phyloP scores from a whole-genome alignment of 1,284 basidiomycete genomes.

The Crucibulum parvulum region DNA sequence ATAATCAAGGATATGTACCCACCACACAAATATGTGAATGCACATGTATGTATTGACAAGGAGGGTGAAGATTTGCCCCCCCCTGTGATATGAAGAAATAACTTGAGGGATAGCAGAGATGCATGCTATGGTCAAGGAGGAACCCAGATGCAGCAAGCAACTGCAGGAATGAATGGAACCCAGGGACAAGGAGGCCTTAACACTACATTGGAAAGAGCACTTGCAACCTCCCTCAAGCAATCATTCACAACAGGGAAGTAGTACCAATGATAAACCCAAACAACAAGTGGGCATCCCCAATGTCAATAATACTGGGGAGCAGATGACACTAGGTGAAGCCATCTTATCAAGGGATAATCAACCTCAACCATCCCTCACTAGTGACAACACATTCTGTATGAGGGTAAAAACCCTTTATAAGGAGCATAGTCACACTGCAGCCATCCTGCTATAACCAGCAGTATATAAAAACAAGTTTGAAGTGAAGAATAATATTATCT shows the following conservation, averaged over 20 bases:
- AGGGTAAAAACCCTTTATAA: too few relatives aligned
- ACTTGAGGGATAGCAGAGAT: constrained; percentile 3
- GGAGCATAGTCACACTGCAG: too few relatives aligned
- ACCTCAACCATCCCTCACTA: too few relatives aligned
- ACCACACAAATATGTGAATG: constrained; percentile 26
- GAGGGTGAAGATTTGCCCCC: constrained; percentile 28
- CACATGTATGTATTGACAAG: constrained; percentile 26
- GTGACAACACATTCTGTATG: too few relatives aligned
- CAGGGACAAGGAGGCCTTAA: constrained; percentile 1
- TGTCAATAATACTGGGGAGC: too few relatives aligned
- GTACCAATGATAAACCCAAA: too few relatives aligned
- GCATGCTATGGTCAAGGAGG: background rate
- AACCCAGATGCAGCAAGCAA: background rate
- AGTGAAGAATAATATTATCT: constrained; percentile 24
- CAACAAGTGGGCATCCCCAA: too few relatives aligned
- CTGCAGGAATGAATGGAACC: constrained; percentile 1
- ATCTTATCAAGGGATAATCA: too few relatives aligned
- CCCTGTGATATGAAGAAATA: background rate
- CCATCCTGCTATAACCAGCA: too few relatives aligned
- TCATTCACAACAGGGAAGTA: too few relatives aligned
- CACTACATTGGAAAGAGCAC: background rate
- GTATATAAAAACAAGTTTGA: too few relatives aligned
- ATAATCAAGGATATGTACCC: constrained; percentile 13
- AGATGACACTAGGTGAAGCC: too few relatives aligned
- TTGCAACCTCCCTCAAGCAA: background rate